Conservation (phyloP, 2,329 filamentous ascomycete species). For the Dactylellina drechsleri region DNA sequence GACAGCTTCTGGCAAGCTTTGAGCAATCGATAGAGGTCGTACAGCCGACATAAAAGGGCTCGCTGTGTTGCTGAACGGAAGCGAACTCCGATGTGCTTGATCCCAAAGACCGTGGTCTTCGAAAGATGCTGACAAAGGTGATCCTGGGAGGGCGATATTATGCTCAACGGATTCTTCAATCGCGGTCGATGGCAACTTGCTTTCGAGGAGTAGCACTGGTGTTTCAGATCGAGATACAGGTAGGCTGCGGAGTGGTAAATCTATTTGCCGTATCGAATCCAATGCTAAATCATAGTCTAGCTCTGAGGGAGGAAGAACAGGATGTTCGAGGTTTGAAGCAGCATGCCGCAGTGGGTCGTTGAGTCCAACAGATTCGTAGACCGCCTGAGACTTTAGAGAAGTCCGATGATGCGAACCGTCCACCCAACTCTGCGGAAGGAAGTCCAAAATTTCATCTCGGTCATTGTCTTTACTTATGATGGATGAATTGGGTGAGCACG, state of each 20-base stretch:
- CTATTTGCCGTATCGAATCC: background rate
- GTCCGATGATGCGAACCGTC: background rate
- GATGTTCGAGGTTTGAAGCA: slow-evolving; percentile 5
- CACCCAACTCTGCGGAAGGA: slow-evolving; percentile 22
- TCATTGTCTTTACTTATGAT: background rate
- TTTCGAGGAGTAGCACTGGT: background rate
- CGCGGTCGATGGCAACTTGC: no score
- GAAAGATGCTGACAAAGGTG: no score
- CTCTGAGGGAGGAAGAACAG: slow-evolving; percentile 31
- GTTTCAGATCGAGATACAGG: slow-evolving; percentile 33
- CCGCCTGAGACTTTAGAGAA: background rate
- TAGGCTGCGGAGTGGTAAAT: slow-evolving; percentile 15
- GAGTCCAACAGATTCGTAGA: background rate
- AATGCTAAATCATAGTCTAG: slow-evolving; percentile 9
- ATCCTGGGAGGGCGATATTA: no score
- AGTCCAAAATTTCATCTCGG: background rate
- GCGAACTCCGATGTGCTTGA: background rate
- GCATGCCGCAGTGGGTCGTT: background rate
- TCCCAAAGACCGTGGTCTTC: background rate
- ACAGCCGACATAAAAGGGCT: slow-evolving; percentile 9
- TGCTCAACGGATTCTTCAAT: background rate
- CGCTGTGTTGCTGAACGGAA: slow-evolving; percentile 12
- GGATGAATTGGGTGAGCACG: slow-evolving; percentile 20
- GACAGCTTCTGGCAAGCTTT: background rate
- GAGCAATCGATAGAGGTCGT: background rate